Conservation (phyloP, 2,329 filamentous ascomycete species). For the Ophiostoma montium region DNA sequence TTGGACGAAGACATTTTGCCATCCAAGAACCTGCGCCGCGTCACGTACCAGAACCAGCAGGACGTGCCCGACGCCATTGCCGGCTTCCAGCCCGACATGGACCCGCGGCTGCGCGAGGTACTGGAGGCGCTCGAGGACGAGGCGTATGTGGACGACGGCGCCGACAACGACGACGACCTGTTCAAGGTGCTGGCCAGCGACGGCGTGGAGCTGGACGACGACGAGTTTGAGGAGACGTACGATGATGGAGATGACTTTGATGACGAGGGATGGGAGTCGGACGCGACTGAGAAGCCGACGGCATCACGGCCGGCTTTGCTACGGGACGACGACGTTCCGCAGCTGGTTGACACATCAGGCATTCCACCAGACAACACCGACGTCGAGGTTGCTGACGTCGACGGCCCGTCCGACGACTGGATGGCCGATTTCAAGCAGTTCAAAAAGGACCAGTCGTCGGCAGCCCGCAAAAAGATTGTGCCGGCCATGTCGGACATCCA, state of each 20-base stretch:
- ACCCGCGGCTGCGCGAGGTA: constrained; percentile 78
- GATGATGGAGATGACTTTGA: constrained; percentile 39
- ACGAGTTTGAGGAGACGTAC: constrained; percentile 60
- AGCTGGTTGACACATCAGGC: constrained; percentile 28
- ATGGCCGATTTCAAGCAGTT: constrained; percentile 87
- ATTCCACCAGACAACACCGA: neutral
- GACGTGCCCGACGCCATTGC: constrained; percentile 81
- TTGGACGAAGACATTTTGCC: constrained; percentile 64
- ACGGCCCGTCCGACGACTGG: constrained; percentile 47
- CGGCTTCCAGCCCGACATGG: constrained; percentile 97
- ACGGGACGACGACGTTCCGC: constrained; percentile 20
- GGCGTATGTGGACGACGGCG: constrained; percentile 74
- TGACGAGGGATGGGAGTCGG: constrained; percentile 88
- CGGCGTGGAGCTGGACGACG: constrained; percentile 39
- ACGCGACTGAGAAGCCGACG: constrained; percentile 67
- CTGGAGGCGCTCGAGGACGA: constrained; percentile 92
- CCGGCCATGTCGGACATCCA: constrained; percentile 49
- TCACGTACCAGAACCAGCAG: constrained; percentile 85
- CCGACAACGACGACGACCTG: constrained; percentile 68
- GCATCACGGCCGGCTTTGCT: neutral
- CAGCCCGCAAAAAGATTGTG: constrained; percentile 18
- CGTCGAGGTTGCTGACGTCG: neutral
- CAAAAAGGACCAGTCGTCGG: constrained; percentile 54
- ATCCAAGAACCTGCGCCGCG: constrained; percentile 61
- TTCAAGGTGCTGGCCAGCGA: constrained; percentile 44